Evolutionary conservation across 768 basidiomycete species (phyloP).

Genomic region (Phaeotremella fagi): DNA sequence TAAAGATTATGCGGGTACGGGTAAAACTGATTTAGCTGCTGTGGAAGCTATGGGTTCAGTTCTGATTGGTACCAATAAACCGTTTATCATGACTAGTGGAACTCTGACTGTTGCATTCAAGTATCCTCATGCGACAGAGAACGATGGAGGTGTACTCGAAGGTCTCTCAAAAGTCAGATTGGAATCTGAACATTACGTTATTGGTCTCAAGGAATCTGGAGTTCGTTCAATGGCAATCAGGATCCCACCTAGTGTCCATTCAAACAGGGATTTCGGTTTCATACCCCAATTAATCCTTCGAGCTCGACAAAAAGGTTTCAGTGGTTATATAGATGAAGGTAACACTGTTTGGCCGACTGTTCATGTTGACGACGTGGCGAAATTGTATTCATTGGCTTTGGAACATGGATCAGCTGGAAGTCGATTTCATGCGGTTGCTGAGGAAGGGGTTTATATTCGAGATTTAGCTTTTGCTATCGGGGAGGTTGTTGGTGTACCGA

Average conservation of each 20-base stretch:
- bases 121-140: not conserved
- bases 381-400: conserved; percentile 19
- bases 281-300: conserved; percentile 1
- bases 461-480: conserved; percentile 20
- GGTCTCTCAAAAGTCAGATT: conserved; percentile 1
- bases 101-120: not conserved
- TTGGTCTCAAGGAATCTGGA: conserved; percentile 8
- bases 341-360: conserved; percentile 18
- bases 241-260: conserved; percentile 19
- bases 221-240: conserved; percentile 16
- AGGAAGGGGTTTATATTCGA: conserved; percentile 8
- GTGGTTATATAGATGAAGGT: conserved; percentile 16
- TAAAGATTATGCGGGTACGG: not conserved
- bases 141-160: not conserved
- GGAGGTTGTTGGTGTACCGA: conserved; percentile 4
- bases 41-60: conserved; percentile 20
- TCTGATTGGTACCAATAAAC: conserved; percentile 24
- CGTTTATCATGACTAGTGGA: conserved; percentile 21
- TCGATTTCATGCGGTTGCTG: conserved; percentile 20
- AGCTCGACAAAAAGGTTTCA: conserved; percentile 4
- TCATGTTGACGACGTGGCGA: conserved; percentile 17
- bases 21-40: conserved; percentile 21
- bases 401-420: conserved; percentile 3
- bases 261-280: conserved; percentile 7
- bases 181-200: conserved; percentile 6